Base-by-base conservation (phyloP, 2,329 filamentous ascomycete species). In the Helotiales sp. region DNA sequence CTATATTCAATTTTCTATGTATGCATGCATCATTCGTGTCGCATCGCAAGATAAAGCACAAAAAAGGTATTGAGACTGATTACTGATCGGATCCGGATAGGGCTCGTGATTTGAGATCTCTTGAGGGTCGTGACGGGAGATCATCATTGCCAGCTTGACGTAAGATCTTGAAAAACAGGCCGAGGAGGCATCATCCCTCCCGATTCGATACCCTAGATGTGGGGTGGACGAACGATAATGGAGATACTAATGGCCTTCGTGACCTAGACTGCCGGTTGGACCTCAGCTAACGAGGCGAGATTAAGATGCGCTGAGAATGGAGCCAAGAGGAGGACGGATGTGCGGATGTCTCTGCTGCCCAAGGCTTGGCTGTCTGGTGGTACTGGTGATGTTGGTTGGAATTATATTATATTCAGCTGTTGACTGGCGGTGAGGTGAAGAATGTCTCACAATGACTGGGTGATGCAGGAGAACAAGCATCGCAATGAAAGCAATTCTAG, bases 301-400 rank as follows among this genome's bases (percentile, higher is more conserved):
- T 53, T 36, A 53, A 44, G 51, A 53, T 53, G 51, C 33, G n/a
- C 36, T 10, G 7, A 38, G 27, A 24, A 13, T 27, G n/a, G 3
- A n/a, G 27, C 51, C 36, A 53, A 46, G 51, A 44, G 25, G 34
- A 53, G 51, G 22, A 46, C 40, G 51, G 38, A 53, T 53, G 19
- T 44, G 36, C 51, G 51, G 30, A 53, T 44, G n/a, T n/a, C n/a
- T n/a, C n/a, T n/a, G n/a, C n/a, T n/a, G n/a, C n/a, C n/a, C n/a
- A n/a, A n/a, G n/a, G n/a, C n/a, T n/a, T n/a, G n/a, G n/a, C n/a
- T n/a, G n/a, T n/a, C n/a, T n/a, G n/a, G n/a, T n/a, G n/a, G n/a
- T n/a, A n/a, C n/a, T n/a, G n/a, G n/a, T n/a, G n/a, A n/a, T n/a
- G n/a, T n/a, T n/a, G n/a, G n/a, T n/a, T n/a, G n/a, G n/a, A n/a